Evolutionary conservation across 2,329 filamentous ascomycete genomes (phyloP), one percentile per base, ranked within the genome.

Genomic region (Trichoderma sp.): DNA sequence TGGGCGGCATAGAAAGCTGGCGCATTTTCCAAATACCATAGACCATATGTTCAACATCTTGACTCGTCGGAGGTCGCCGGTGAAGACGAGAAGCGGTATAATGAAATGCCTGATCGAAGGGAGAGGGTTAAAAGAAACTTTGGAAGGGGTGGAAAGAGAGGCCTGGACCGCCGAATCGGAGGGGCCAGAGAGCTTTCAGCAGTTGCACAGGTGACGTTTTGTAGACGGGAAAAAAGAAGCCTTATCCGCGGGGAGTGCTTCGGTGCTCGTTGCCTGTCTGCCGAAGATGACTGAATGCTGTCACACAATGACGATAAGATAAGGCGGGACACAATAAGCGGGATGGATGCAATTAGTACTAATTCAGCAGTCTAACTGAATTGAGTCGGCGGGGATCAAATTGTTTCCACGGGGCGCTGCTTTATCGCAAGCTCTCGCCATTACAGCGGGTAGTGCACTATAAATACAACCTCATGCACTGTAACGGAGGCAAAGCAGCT

Each of bases 21-120:
- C 50, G 24, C 53, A 59, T 38, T 56, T 35, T 35, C 63, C 60
- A 81, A 89, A 69, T 88, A 97, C 95, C 96, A 98, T 98, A 81
- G 95, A 97, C 97, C 96, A 98, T 89, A 98, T 98, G 88, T 98
- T 98, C 89, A 98, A 90, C 97, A 98, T 98, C 83, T 88, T 95
- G 87, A 78, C 75, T 77, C 77, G 78, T 69, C 45, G 72, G 12
- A 62, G 18, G 16, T 67, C 45, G 71, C 63, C 50, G 62, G 53
- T 66, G 45, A 29, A 1, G 63, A 45, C 60, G 29, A 66, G 63
- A 56, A 16, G 65, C 38, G 38, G 63, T 63, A 63, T 65, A 29
- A 59, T 72, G 12, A 73, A 65, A 35, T 16, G 60, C 29, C 29
- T 38, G 60, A 66, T 72, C 50, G 50, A 60, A 38, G 53, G 63